Percentiles rank a stretch among this genome's conserved stretches.
These are phyloP conservation scores for Tricladium varicosporioides DNA, from an alignment of 2,329 filamentous ascomycete species.

Conservation along the genomic window DNA sequence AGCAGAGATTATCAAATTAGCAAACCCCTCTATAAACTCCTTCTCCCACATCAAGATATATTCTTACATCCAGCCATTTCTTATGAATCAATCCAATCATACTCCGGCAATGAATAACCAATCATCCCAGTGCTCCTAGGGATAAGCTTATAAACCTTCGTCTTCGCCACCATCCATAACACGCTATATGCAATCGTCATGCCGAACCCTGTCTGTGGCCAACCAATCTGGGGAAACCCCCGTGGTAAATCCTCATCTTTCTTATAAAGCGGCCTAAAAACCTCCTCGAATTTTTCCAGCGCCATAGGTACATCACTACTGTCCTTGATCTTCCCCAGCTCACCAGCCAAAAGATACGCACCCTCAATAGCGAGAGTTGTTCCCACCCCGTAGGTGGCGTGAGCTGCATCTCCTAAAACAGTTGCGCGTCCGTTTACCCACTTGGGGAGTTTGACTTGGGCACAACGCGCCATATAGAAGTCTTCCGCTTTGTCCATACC, in stretches of 20 bases:
- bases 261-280: background rate
- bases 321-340: background rate
- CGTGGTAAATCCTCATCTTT: background rate
- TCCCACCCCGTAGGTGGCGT: background rate
- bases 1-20: too few relatives aligned
- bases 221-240: background rate
- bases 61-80: background rate
- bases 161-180: background rate
- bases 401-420: constrained; percentile 46
- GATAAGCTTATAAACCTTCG: background rate
- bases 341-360: background rate
- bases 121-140: background rate
- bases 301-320: background rate
- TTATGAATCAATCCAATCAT: background rate
- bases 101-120: background rate
- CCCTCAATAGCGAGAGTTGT: background rate
- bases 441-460: constrained; percentile 40
- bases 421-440: constrained; percentile 45
- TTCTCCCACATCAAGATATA: too few relatives aligned
- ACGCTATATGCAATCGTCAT: background rate
- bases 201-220: background rate
- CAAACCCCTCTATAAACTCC: too few relatives aligned
- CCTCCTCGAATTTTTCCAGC: background rate
- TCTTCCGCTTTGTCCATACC: constrained; percentile 38
- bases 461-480: constrained; percentile 43